These are phyloP conservation scores for Colletotrichum abscissum DNA, from an alignment of 2,329 filamentous ascomycete species.

Conservation along the genomic window DNA sequence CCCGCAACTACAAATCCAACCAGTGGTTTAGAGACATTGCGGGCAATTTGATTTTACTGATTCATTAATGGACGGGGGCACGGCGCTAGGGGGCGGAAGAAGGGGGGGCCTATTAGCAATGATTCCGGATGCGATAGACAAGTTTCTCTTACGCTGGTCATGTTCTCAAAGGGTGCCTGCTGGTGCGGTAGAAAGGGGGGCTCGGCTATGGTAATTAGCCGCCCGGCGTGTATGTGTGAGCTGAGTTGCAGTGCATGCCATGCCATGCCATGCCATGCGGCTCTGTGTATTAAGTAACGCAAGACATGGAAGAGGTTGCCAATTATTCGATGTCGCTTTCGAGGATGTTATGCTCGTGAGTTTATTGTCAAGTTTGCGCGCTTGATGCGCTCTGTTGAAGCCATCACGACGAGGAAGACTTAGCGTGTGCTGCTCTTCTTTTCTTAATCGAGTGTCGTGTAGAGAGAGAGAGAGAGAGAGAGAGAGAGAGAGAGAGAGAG, in stretches of 20 bases:
- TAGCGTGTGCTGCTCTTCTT: too few relatives aligned
- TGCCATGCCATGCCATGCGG: neutral
- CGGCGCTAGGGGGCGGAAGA: slow-evolving; percentile 13
- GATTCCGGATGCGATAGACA: slow-evolving; percentile 29
- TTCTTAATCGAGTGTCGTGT: too few relatives aligned
- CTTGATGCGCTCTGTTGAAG: too few relatives aligned
- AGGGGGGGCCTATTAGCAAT: neutral
- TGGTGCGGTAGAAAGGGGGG: neutral
- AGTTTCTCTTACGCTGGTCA: slow-evolving; percentile 9
- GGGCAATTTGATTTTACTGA: neutral
- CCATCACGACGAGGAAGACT: too few relatives aligned
- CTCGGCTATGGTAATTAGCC: neutral
- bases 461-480: too few relatives aligned
- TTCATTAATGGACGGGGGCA: slow-evolving; percentile 9
- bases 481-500: too few relatives aligned
- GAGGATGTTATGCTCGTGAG: neutral
- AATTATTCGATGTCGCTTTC: neutral
- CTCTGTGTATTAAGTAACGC: slow-evolving; percentile 32
- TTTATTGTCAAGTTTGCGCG: neutral
- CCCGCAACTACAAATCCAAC: slow-evolving; percentile 9
- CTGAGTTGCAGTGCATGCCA: neutral
- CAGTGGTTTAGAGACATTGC: slow-evolving; percentile 11
- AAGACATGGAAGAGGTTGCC: slow-evolving; percentile 25
- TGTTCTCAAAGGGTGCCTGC: neutral
- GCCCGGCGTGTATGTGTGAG: slow-evolving; percentile 22